Evolutionary conservation across 345 rosid genomes (phyloP).

Genomic region (Durio zibethinus): DNA sequence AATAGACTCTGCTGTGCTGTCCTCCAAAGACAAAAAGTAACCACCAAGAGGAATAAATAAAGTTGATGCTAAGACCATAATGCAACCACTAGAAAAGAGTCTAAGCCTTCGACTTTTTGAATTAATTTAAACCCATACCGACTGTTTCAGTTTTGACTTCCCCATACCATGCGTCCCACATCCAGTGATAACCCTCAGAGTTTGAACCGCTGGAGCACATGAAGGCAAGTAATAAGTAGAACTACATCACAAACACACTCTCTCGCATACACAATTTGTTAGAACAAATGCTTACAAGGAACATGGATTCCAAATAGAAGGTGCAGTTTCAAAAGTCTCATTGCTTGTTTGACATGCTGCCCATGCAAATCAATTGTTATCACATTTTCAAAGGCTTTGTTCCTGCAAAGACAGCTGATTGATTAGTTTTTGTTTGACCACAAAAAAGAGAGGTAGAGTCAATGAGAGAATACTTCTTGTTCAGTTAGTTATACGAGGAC

Average conservation of each 20-base stretch:
- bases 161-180: constrained; percentile 80
- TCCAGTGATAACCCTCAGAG: constrained; percentile 90
- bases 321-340: constrained; percentile 70
- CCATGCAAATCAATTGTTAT: constrained; percentile 94
- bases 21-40: neutral
- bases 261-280: neutral
- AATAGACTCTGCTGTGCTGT: too few species aligned
- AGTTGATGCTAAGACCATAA: neutral
- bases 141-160: constrained; percentile 80
- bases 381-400: constrained; percentile 71
- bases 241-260: neutral
- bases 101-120: neutral
- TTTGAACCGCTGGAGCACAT: constrained; percentile 57
- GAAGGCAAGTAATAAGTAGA: constrained; percentile 13
- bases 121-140: constrained; percentile 43
- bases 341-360: constrained; percentile 88
- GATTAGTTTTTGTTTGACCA: constrained; percentile 25
- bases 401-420: constrained; percentile 46
- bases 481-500: constrained; percentile 17
- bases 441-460: neutral
- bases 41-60: neutral
- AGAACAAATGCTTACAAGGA: constrained; percentile 54
- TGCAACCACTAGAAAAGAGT: neutral
- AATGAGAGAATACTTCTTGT: neutral
- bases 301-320: constrained; percentile 62